Percentiles rank a stretch among this genome's conserved stretches.
These are phyloP conservation scores for Isoetes taiwanensis DNA, from an alignment of 75 land plant genomes.

Conservation along the genomic window DNA sequence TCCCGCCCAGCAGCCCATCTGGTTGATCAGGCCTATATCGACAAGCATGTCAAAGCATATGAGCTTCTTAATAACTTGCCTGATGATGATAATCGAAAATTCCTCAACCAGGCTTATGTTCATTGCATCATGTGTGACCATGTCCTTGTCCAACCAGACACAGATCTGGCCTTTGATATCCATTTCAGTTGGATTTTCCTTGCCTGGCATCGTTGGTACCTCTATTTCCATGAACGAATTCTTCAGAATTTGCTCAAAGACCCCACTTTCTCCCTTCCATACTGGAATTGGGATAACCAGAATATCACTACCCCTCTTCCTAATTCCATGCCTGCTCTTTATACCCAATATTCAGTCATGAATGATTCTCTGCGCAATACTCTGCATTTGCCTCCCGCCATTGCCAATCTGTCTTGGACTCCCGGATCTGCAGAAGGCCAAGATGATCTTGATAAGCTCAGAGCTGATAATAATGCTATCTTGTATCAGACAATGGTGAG, in stretches of 20 bases:
- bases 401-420: neutral
- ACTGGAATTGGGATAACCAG: constrained; percentile 58
- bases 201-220: constrained; percentile 1
- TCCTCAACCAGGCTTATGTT: neutral
- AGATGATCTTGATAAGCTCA: no score
- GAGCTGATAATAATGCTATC: neutral
- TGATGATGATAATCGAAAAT: neutral
- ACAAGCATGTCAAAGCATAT: neutral
- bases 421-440: neutral
- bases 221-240: constrained; percentile 19
- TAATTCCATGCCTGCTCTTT: neutral
- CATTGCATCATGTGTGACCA: neutral
- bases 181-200: constrained; percentile 1
- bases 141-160: neutral
- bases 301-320: neutral
- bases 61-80: neutral
- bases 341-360: neutral
- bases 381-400: neutral
- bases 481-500: neutral
- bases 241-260: constrained; percentile 40
- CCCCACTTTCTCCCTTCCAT: constrained; percentile 43
- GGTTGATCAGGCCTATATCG: no score
- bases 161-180: neutral
- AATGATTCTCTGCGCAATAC: neutral
- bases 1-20: no score